These are phyloP conservation scores for Pisolithus thermaeus DNA, from an alignment of 1,284 basidiomycete species.

Conservation along the genomic window DNA sequence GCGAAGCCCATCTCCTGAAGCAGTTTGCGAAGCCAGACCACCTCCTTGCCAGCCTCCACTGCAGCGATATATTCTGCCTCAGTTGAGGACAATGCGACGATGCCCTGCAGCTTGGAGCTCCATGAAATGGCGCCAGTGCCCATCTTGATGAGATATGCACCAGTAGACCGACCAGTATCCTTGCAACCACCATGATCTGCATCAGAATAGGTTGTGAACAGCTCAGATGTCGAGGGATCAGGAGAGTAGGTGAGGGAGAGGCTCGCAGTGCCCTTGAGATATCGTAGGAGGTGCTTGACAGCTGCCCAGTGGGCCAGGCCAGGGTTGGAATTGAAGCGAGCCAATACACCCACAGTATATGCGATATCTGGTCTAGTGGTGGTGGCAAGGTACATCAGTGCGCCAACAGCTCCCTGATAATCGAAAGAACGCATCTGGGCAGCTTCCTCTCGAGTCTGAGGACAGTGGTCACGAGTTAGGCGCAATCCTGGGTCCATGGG, in stretches of 20 bases:
- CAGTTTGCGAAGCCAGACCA: no score
- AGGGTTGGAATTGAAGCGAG: neutral
- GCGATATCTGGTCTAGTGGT: conserved; percentile 7
- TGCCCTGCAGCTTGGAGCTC: conserved; percentile 5
- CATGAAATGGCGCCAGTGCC: conserved; percentile 5
- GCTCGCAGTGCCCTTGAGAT: neutral
- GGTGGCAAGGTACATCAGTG: conserved; percentile 17
- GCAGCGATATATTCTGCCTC: no score
- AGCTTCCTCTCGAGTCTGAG: no score
- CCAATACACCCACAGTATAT: neutral
- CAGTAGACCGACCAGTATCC: conserved; percentile 1
- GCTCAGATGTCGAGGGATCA: neutral
- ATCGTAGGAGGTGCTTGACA: neutral
- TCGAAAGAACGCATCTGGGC: no score
- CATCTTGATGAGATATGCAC: conserved; percentile 3
- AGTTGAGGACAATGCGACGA: neutral
- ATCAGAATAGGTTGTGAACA: neutral
- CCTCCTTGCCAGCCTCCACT: no score
- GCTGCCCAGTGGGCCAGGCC: neutral
- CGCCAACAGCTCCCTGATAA: conserved; percentile 3
- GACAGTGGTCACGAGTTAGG: no score
- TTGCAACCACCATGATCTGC: neutral
- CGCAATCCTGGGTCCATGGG: no score
- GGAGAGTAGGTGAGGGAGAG: no score
- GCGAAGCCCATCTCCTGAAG: no score